Evolutionary conservation across 441 rosid genomes (phyloP).

Genomic region (Pelargonium myrrhifolium): DNA sequence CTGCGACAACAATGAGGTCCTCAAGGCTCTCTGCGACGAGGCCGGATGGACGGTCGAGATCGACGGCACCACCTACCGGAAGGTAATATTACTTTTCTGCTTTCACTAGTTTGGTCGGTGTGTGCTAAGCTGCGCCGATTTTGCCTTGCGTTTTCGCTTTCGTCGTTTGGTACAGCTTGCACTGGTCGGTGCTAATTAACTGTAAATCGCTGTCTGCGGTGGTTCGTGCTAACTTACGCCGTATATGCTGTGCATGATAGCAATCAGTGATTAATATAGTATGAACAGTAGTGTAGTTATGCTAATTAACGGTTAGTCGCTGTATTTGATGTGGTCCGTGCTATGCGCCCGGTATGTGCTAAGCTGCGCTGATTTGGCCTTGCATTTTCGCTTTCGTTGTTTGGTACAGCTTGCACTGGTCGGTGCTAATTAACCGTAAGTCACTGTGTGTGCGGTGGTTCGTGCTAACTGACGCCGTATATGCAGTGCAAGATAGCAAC

Average conservation of each 20-base stretch:
- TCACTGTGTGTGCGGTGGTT: background rate
- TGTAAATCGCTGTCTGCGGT: too few relatives aligned
- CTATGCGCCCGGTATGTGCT: background rate
- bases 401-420: too few relatives aligned
- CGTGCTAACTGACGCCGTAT: background rate
- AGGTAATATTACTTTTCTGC: conserved; percentile 25
- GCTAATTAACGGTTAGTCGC: too few relatives aligned
- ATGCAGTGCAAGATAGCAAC: background rate
- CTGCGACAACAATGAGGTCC: conserved; percentile 70
- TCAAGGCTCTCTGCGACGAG: conserved; percentile 62
- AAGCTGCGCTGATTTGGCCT: background rate
- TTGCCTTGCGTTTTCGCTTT: background rate
- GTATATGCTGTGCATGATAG: background rate
- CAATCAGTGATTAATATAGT: too few relatives aligned
- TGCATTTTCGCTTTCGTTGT: background rate
- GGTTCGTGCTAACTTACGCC: background rate
- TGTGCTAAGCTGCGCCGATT: background rate
- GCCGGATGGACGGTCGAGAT: conserved; percentile 73
- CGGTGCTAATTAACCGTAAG: too few relatives aligned
- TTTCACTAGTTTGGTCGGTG: background rate
- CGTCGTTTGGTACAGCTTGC: background rate
- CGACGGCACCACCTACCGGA: conserved; percentile 70
- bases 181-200: too few relatives aligned
- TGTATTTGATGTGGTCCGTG: too few relatives aligned
- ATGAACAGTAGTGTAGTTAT: too few relatives aligned